Percentiles rank a stretch among this genome's conserved stretches.
Evolutionary conservation across 2,329 filamentous ascomycete genomes (phyloP).

Genomic region (Verticillium zaregamsianum): DNA sequence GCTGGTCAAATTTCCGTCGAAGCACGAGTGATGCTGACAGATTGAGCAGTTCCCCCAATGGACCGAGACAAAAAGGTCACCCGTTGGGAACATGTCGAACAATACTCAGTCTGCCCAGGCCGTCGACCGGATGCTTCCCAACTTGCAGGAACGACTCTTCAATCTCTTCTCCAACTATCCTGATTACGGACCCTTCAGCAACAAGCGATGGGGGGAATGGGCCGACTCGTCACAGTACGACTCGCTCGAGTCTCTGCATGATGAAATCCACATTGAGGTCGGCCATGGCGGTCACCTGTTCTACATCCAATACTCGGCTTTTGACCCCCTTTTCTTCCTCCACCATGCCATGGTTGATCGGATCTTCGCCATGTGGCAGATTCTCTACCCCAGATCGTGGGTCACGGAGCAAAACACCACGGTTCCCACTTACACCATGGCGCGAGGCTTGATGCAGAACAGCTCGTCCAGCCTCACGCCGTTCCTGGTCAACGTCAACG

Average conservation of each 20-base stretch:
- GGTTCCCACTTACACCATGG: slow-evolving; percentile 58
- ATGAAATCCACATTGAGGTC: slow-evolving; percentile 55
- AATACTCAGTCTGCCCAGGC: slow-evolving; percentile 51
- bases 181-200: slow-evolving; percentile 66
- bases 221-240: slow-evolving; percentile 49
- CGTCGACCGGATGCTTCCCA: slow-evolving; percentile 47
- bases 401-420: slow-evolving; percentile 51
- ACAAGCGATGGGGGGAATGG: slow-evolving; percentile 56
- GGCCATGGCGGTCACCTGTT: slow-evolving; percentile 65
- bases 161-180: slow-evolving; percentile 64
- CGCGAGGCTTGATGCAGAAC: slow-evolving; percentile 49
- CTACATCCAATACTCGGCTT: slow-evolving; percentile 67
- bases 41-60: slow-evolving; percentile 50
- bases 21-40: background rate
- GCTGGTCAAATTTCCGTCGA: background rate
- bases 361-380: slow-evolving; percentile 73
- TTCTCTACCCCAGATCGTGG: slow-evolving; percentile 64
- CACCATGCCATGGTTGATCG: slow-evolving; percentile 76
- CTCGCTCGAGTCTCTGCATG: slow-evolving; percentile 62
- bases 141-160: slow-evolving; percentile 60
- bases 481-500: slow-evolving; percentile 55
- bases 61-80: slow-evolving; percentile 55
- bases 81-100: slow-evolving; percentile 48
- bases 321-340: slow-evolving; percentile 76
- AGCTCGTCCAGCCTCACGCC: slow-evolving; percentile 58